Evolutionary conservation across 2,329 filamentous ascomycete species (phyloP), one percentile per base, ranked within the genome.

Genomic region (Claviceps arundinis): DNA sequence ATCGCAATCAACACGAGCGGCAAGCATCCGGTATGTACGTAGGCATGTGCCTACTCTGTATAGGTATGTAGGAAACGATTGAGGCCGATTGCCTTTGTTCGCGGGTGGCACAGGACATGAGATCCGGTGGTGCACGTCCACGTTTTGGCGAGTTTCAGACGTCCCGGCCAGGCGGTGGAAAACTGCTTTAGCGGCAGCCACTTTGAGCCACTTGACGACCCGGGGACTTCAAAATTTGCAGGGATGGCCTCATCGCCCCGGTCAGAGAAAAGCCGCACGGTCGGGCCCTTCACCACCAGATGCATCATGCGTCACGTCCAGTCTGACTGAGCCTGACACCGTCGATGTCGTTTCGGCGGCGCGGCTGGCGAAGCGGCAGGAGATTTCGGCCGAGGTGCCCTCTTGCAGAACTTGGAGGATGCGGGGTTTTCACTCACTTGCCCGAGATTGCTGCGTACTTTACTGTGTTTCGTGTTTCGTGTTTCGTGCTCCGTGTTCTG

Each of bases 81-180:
- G 4, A 34, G 30, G 9, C 9, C 30, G 30, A 34, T 34, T 4
- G 30, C 30, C 30, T 34, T 34, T 34, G 30, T 34, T 34, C 5
- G 13, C 19, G 42, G 24, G 6, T 13, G n/a, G 22, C 9, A 14
- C 17, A 16, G 13, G 14, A 44, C 13, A 48, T 14, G 14, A 48
- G 16, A 40, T 34, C 30, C 30, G 30, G 30, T 34, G 40, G 51
- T 38, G 51, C 51, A 45, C 46, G 51, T 42, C 34, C 47, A 24
- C 41, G 30, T 38, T 34, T 34, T 52, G 51, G 51, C 51, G 46
- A 46, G 47, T 46, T 52, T 49, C 51, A 52, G 41, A 46, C 47
- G 37, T 46, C 42, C 37, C 22, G 30, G 9, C 43, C 37, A 51
- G 44, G 37, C 37, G 24, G 16, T 13, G 34, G 19, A n/a, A 37